These are phyloP conservation scores for Aspergillus sclerotiicarbonarius DNA, from an alignment of 495 filamentous ascomycete genomes.

Conservation along the genomic window DNA sequence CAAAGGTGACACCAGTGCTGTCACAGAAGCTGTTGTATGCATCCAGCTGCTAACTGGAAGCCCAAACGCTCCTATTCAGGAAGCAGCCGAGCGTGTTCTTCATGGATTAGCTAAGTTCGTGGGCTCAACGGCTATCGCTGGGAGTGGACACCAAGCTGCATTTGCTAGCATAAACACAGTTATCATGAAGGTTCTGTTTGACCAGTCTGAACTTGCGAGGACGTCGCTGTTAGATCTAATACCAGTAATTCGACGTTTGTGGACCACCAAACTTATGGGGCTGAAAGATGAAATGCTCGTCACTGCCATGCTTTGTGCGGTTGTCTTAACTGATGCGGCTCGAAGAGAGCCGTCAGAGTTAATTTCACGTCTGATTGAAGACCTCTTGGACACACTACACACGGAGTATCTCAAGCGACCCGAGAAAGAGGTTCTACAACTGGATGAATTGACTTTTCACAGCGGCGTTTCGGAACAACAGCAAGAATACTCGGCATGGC, in stretches of 20 bases:
- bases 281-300: constrained; percentile 72
- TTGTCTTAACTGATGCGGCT: constrained; percentile 28
- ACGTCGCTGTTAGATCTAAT: constrained; percentile 58
- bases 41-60: constrained; percentile 62
- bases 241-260: constrained; percentile 69
- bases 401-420: constrained; percentile 70
- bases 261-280: constrained; percentile 62
- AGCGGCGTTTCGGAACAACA: constrained; percentile 22
- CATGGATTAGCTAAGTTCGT: constrained; percentile 61
- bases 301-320: constrained; percentile 60
- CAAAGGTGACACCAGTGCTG: constrained; percentile 30
- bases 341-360: constrained; percentile 30
- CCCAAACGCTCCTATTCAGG: constrained; percentile 68
- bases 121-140: constrained; percentile 54
- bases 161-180: constrained; percentile 75
- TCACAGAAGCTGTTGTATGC: constrained; percentile 63
- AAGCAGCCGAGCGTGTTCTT: constrained; percentile 57
- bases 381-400: constrained; percentile 60
- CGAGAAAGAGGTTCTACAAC: constrained; percentile 69
- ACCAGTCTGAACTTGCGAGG: constrained; percentile 62
- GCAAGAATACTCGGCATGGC: constrained; percentile 30
- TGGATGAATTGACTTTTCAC: constrained; percentile 68
- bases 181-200: constrained; percentile 60
- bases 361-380: constrained; percentile 40
- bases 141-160: constrained; percentile 64